These are phyloP conservation scores for Sarcodon aspratus DNA, from an alignment of 768 basidiomycete genomes.

Conservation along the genomic window DNA sequence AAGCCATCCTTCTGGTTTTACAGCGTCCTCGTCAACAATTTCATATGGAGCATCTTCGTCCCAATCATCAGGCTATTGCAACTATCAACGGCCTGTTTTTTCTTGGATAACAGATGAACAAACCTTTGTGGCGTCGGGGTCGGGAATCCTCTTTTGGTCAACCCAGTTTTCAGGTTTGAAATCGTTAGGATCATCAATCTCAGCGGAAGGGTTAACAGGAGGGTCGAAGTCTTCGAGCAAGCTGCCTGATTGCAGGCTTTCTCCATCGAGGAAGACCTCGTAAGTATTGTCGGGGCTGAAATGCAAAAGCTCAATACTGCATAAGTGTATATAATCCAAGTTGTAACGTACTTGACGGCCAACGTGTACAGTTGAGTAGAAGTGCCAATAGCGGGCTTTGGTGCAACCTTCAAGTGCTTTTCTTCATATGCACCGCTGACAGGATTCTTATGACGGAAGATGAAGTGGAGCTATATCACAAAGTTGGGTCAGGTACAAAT, in stretches of 20 bases:
- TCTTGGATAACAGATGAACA: slow-evolving; percentile 2
- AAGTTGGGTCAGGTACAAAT: background rate
- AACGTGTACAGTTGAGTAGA: slow-evolving; percentile 92
- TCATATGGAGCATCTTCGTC: slow-evolving; percentile 94
- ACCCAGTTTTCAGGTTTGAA: slow-evolving; percentile 91
- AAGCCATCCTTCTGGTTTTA: slow-evolving; percentile 93
- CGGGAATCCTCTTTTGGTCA: slow-evolving; percentile 75
- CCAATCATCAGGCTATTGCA: slow-evolving; percentile 80
- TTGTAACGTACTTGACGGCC: slow-evolving; percentile 40
- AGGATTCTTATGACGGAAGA: slow-evolving; percentile 97
- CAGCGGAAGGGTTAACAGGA: slow-evolving; percentile 81
- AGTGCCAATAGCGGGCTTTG: slow-evolving; percentile 77
- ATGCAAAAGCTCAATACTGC: background rate
- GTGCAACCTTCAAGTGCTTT: slow-evolving; percentile 83
- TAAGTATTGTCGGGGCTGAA: slow-evolving; percentile 87
- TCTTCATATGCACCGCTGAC: slow-evolving; percentile 89
- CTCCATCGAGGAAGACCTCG: slow-evolving; percentile 83
- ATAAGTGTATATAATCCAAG: slow-evolving; percentile 1
- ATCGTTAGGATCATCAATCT: slow-evolving; percentile 91
- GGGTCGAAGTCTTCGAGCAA: slow-evolving; percentile 93
- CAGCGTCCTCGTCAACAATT: slow-evolving; percentile 78
- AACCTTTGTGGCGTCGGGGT: slow-evolving; percentile 77
- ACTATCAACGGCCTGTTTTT: background rate
- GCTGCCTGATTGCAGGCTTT: slow-evolving; percentile 65
- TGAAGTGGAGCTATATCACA: slow-evolving; percentile 77